Base-by-base conservation (phyloP, 2,329 filamentous ascomycete genomes). In the Aspergillus intermedius region DNA sequence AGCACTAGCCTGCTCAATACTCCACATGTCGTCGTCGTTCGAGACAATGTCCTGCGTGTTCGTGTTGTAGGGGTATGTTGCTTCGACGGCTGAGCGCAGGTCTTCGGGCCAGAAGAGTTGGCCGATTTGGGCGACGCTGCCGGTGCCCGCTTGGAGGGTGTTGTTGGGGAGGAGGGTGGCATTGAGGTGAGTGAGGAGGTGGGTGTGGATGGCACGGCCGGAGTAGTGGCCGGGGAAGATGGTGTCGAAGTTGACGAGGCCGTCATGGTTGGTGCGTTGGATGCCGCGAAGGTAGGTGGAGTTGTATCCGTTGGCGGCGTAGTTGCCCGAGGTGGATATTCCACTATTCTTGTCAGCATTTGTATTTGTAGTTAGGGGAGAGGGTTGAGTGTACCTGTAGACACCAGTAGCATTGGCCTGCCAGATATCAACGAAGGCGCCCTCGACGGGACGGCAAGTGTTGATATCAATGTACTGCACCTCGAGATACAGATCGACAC, bases 101-200 rank as follows among this genome's bases (percentile, higher is more conserved):
- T 66, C 65, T 47, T 77, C 70, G 50, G 77, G 73, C 58, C 75
- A 72, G 65, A 76, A 77, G 43, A 77, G 63, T 54, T 78, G 74
- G 17, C 75, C 75, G 19, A 76, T 72, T 54, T 78, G 76, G 2
- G 73, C 68, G 39, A 77, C 69, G 44, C 54, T 64, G 41, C 62
- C 61, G 28, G 65, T 71, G 48, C 68, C 71, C 30, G 70, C 69
- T 28, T 67, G 59, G 46, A 75, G 68, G 41, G 74, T 77, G 52
- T 71, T 70, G 63, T 75, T 76, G 37, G 65, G 58, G 35, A 73
- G 65, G 19, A 70, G 44, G 9, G 55, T 60, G 21, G 58, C 57
- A 42, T 65, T 67, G 42, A 63, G 49, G 46, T 79, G 75, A 2
- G 73, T 70, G 47, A 76, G 62, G 43, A 78, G 60, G 56, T 79